phyloP scores from a whole-genome alignment of 257 asterid species.

The Eustoma russellianum region DNA sequence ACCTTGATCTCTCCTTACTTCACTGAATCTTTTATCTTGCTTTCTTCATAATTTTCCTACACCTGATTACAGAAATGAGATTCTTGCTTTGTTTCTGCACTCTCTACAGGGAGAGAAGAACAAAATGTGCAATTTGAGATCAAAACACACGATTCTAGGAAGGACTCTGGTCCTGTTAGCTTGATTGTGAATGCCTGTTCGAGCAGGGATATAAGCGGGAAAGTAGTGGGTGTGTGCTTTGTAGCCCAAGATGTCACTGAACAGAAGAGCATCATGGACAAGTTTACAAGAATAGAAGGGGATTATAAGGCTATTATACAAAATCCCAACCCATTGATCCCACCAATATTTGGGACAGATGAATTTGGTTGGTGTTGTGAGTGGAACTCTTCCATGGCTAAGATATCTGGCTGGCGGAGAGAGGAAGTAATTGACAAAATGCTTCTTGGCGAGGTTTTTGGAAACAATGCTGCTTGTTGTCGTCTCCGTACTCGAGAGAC shows the following conservation, averaged over 20 bases:
- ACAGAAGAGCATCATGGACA: constrained; percentile 85
- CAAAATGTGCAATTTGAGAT: constrained; percentile 75
- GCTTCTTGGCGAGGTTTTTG: constrained; percentile 90
- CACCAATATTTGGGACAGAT: constrained; percentile 87
- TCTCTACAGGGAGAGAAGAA: constrained; percentile 71
- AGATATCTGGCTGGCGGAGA: constrained; percentile 63
- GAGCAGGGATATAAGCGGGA: constrained; percentile 78
- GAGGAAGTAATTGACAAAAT: constrained; percentile 75
- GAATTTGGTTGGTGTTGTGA: constrained; percentile 96
- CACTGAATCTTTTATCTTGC: neutral
- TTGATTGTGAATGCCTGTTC: constrained; percentile 87
- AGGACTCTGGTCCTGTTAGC: constrained; percentile 63
- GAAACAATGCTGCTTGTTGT: constrained; percentile 49
- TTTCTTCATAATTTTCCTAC: neutral
- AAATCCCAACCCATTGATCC: constrained; percentile 83
- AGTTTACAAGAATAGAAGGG: constrained; percentile 88
- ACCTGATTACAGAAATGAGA: neutral
- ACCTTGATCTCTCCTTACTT: too few species aligned
- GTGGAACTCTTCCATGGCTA: constrained; percentile 94
- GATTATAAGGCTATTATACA: constrained; percentile 80
- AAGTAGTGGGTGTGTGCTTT: constrained; percentile 85
- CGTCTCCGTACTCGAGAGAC: constrained; percentile 77
- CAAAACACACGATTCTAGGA: constrained; percentile 47
- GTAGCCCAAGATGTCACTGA: constrained; percentile 86
- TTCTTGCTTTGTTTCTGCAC: neutral